Conservation (phyloP, 352 stramenopile genomes). For the Phytophthora brassicae region DNA sequence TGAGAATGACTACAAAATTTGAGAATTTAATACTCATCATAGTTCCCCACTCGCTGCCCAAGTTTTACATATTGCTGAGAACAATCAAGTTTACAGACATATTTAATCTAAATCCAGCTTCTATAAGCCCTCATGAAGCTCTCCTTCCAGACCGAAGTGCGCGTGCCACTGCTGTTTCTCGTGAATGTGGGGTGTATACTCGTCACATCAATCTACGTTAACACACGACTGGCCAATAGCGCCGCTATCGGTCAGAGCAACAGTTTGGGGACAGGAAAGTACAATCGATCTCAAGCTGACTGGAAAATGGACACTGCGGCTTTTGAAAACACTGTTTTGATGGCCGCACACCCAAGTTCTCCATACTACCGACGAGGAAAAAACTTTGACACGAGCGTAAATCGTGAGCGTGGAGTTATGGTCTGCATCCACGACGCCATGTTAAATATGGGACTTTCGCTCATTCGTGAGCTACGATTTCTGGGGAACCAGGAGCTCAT, state of each 20-base stretch:
- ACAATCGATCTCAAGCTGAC: slow-evolving; percentile 15
- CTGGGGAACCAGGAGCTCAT: slow-evolving; percentile 27
- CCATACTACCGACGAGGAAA: slow-evolving; percentile 11
- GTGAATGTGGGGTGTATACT: slow-evolving; percentile 2
- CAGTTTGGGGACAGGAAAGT: slow-evolving; percentile 13
- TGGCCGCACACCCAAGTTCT: slow-evolving; percentile 7
- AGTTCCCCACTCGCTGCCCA: not conserved
- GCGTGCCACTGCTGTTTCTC: slow-evolving; percentile 1
- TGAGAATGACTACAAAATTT: too few species aligned
- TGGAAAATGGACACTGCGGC: slow-evolving; percentile 23
- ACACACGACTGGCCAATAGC: slow-evolving; percentile 17
- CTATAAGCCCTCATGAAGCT: not conserved
- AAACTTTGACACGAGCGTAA: slow-evolving; percentile 23
- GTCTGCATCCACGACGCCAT: slow-evolving; percentile 36
- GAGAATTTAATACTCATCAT: too few species aligned
- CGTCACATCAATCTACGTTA: slow-evolving; percentile 25
- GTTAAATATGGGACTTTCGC: slow-evolving; percentile 41
- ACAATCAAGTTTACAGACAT: not conserved
- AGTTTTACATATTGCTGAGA: too few species aligned
- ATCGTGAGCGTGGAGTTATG: slow-evolving; percentile 16
- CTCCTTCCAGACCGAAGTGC: not conserved
- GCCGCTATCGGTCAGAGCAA: slow-evolving; percentile 15
- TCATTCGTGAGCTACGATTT: slow-evolving; percentile 32
- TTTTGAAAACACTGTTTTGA: slow-evolving; percentile 12
- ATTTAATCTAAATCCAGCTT: not conserved